phyloP scores from a whole-genome alignment of 2,329 filamentous ascomycete species.

The Chrysosporium keratinophilum region DNA sequence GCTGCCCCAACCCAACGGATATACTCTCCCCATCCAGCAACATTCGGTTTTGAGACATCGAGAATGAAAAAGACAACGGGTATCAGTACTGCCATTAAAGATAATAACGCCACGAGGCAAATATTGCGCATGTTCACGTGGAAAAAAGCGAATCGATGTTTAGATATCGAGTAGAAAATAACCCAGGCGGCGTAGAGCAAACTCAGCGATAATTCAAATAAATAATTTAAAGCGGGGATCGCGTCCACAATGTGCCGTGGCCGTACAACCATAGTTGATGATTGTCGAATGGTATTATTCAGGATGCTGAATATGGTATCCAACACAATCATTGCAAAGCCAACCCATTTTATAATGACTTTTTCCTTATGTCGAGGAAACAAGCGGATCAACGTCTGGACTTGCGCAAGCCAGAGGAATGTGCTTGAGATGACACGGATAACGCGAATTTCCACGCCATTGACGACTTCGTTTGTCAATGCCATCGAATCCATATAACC shows the following conservation, averaged over 20 bases:
- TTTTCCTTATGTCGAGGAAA: conserved; percentile 97
- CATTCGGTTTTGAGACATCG: conserved; percentile 73
- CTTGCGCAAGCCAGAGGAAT: conserved; percentile 94
- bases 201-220: conserved; percentile 79
- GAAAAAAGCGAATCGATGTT: conserved; percentile 82
- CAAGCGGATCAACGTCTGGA: conserved; percentile 87
- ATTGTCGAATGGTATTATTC: conserved; percentile 64
- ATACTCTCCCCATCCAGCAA: conserved; percentile 89
- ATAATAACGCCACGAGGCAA: conserved; percentile 65
- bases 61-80: conserved; percentile 89
- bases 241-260: conserved; percentile 76
- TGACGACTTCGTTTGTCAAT: conserved; percentile 69
- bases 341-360: conserved; percentile 97
- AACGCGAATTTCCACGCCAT: conserved; percentile 74
- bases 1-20: conserved; percentile 94
- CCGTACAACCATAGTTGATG: conserved; percentile 31
- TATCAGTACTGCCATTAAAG: conserved; percentile 69
- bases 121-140: conserved; percentile 88
- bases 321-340: conserved; percentile 82
- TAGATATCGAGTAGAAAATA: conserved; percentile 84
- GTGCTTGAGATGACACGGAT: conserved; percentile 90
- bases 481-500: conserved; percentile 70
- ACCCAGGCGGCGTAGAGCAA: conserved; percentile 89
- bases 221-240: conserved; percentile 79
- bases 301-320: conserved; percentile 85